Conservation (phyloP, 148 eudicot genomes). For the Pouteria glomerata region DNA sequence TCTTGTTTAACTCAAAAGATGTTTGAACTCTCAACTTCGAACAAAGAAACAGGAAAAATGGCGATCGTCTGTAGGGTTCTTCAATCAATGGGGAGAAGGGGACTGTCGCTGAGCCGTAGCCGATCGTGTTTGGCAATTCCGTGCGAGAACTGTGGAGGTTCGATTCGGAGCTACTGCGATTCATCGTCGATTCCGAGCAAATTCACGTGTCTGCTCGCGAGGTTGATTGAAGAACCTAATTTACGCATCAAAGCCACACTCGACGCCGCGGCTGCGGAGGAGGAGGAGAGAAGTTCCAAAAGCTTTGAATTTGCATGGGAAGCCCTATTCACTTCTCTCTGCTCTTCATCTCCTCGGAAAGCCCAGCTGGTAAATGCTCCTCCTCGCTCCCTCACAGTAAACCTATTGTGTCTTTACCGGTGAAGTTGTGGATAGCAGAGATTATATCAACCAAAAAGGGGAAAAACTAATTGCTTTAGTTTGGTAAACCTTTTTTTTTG, state of each 20-base stretch:
- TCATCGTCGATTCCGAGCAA: background rate
- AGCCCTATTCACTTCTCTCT: constrained; percentile 27
- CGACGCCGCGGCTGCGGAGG: constrained; percentile 17
- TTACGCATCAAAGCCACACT: constrained; percentile 23
- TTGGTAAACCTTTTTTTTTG: no score
- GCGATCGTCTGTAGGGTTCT: constrained; percentile 5
- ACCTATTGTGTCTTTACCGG: background rate
- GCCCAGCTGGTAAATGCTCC: constrained; percentile 25
- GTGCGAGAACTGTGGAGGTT: background rate
- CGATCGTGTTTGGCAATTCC: background rate
- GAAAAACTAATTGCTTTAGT: no score
- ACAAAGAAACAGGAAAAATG: constrained; percentile 1
- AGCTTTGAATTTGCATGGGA: constrained; percentile 23
- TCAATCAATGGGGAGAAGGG: background rate
- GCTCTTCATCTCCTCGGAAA: constrained; percentile 23
- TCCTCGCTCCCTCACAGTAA: background rate
- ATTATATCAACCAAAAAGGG: background rate
- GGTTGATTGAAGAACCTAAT: constrained; percentile 17
- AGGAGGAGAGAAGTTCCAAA: background rate
- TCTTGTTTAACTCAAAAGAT: no score
- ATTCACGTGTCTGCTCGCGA: constrained; percentile 7
- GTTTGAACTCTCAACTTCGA: no score
- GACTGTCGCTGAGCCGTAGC: background rate
- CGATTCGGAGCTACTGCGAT: background rate
- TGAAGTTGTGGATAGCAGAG: background rate